Evolutionary conservation across 2,329 filamentous ascomycete genomes (phyloP).

Genomic region (Trichoderma breve): DNA sequence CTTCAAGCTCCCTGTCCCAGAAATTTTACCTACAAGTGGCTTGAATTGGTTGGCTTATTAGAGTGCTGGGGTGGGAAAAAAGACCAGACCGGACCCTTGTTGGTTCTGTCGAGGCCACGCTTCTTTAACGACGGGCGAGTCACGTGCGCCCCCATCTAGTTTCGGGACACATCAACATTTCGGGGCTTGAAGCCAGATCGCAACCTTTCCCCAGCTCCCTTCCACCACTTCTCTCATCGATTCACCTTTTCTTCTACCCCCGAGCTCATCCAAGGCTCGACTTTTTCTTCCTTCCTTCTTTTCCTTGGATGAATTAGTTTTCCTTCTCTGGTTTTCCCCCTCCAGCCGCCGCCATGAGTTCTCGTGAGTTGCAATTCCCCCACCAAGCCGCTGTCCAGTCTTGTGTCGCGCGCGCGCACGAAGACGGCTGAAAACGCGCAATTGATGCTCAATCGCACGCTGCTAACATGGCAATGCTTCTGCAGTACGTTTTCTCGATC

Average conservation of each 20-base stretch:
- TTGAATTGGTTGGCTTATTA: constrained; percentile 14
- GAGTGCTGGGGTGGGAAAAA: background rate
- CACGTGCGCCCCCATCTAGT: constrained; percentile 36
- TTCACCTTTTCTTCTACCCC: constrained; percentile 31
- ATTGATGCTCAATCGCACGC: constrained; percentile 28
- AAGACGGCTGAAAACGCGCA: constrained; percentile 24
- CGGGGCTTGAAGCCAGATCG: constrained; percentile 46
- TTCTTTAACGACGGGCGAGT: constrained; percentile 25
- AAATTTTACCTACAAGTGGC: constrained; percentile 6
- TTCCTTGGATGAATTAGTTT: constrained; percentile 42
- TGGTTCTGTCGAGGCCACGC: constrained; percentile 15
- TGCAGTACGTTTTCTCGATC: constrained; percentile 95
- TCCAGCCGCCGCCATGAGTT: constrained; percentile 51
- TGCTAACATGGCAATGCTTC: constrained; percentile 30
- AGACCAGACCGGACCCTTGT: background rate
- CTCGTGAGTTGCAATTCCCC: constrained; percentile 44
- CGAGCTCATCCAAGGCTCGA: constrained; percentile 41
- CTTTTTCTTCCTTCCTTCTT: constrained; percentile 34
- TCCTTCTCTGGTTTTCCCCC: constrained; percentile 37
- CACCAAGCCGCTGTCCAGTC: constrained; percentile 20
- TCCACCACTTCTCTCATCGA: constrained; percentile 28
- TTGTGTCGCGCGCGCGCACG: constrained; percentile 23
- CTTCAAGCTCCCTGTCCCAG: background rate
- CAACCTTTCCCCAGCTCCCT: constrained; percentile 38
- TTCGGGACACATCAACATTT: constrained; percentile 46